Conservation (phyloP, 371 early-diverging fungal species). For the Apophysomyces variabilis region DNA sequence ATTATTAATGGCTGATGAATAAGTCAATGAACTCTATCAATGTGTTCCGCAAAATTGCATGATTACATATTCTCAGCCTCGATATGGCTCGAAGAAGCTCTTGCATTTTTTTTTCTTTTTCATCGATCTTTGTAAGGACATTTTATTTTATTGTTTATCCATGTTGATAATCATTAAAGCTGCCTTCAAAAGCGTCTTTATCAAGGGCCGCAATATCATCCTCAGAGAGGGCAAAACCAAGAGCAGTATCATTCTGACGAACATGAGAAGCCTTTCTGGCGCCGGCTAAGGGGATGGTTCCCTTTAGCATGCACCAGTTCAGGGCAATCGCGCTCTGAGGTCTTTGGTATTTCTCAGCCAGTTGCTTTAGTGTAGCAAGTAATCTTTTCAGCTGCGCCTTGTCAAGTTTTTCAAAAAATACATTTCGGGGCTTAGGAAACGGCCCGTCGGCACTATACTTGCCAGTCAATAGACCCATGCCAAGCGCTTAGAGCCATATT, state of each 20-base stretch:
- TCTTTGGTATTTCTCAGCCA: conserved; percentile 34
- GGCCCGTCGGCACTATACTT: conserved; percentile 54
- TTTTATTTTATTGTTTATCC: conserved; percentile 35
- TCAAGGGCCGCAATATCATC: conserved; percentile 55
- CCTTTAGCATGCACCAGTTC: conserved; percentile 54
- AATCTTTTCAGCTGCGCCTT: conserved; percentile 29
- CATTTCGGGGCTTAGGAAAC: conserved; percentile 32
- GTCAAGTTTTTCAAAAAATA: conserved; percentile 28
- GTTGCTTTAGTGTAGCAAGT: conserved; percentile 27
- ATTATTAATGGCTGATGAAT: background rate
- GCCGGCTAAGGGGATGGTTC: conserved; percentile 61
- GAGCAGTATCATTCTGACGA: conserved; percentile 47
- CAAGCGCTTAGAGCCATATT: conserved; percentile 25
- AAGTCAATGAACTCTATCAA: background rate
- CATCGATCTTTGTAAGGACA: too few relatives aligned
- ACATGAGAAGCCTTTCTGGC: conserved; percentile 58
- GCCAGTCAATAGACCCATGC: conserved; percentile 58
- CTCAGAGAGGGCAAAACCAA: conserved; percentile 55
- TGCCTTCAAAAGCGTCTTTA: conserved; percentile 47
- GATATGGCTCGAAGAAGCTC: background rate
- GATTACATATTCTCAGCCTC: background rate
- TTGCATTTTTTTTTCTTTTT: background rate
- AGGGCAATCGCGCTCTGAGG: conserved; percentile 46
- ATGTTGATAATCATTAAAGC: conserved; percentile 48
- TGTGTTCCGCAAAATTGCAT: background rate